Evolutionary conservation across 192 early-diverging fungal species (phyloP).

Genomic region (Coemansia reversa): DNA sequence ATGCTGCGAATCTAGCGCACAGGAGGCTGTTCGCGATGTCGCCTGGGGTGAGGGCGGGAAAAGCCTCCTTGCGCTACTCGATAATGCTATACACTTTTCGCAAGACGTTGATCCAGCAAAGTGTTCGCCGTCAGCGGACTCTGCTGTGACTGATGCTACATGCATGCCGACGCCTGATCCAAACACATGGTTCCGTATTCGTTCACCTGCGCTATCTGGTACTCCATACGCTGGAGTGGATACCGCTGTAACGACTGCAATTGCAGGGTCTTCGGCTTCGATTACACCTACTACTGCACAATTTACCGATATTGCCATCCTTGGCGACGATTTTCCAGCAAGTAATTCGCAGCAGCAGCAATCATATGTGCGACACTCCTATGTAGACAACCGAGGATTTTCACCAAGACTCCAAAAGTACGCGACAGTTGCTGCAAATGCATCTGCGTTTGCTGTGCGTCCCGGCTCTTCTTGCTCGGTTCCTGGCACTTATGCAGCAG

Average conservation of each 20-base stretch:
- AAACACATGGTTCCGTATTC: slow-evolving; percentile 47
- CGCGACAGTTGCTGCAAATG: slow-evolving; percentile 7
- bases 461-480: slow-evolving; percentile 43
- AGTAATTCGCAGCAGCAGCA: slow-evolving; percentile 2
- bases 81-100: slow-evolving; percentile 43
- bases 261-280: slow-evolving; percentile 19
- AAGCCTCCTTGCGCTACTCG: slow-evolving; percentile 41
- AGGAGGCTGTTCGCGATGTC: slow-evolving; percentile 51
- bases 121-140: slow-evolving; percentile 49
- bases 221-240: slow-evolving; percentile 6
- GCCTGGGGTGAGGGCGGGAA: slow-evolving; percentile 55
- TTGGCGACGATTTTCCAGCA: slow-evolving; percentile 14
- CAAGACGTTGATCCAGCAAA: slow-evolving; percentile 21
- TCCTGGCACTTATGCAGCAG: slow-evolving; percentile 11
- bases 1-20: slow-evolving; percentile 48
- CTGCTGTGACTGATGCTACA: slow-evolving; percentile 45
- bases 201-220: slow-evolving; percentile 26
- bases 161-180: slow-evolving; percentile 52
- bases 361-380: slow-evolving; percentile 9
- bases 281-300: slow-evolving; percentile 43
- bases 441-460: slow-evolving; percentile 12
- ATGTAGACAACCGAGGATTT: slow-evolving; percentile 1
- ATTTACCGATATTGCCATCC: slow-evolving; percentile 15
- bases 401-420: slow-evolving; percentile 16
- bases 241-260: slow-evolving; percentile 11